These are phyloP conservation scores for Lactarius indigo DNA, from an alignment of 768 basidiomycete genomes.

Conservation along the genomic window DNA sequence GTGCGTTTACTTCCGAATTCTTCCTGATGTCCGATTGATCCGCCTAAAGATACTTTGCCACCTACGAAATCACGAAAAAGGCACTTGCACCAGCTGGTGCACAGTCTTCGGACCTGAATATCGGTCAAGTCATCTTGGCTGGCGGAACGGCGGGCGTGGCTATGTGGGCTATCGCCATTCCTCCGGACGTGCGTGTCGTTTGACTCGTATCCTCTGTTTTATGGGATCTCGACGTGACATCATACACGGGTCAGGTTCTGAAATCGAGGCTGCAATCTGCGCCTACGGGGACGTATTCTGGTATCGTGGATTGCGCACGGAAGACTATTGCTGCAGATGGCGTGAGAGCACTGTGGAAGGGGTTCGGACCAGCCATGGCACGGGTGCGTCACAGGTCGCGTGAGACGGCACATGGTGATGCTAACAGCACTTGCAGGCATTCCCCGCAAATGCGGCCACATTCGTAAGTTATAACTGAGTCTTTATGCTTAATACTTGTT, in stretches of 20 bases:
- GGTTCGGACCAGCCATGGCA: constrained; percentile 96
- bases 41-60: constrained; percentile 82
- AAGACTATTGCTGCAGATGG: constrained; percentile 93
- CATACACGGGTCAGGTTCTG: constrained; percentile 58
- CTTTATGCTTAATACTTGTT: background rate
- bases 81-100: constrained; percentile 75
- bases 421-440: constrained; percentile 54
- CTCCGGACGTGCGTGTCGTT: constrained; percentile 74
- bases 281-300: constrained; percentile 95
- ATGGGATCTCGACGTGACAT: background rate
- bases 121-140: constrained; percentile 83
- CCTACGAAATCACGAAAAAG: constrained; percentile 93
- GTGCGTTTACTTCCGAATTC: constrained; percentile 45
- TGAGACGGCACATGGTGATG: background rate
- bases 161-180: constrained; percentile 98
- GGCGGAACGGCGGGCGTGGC: constrained; percentile 95
- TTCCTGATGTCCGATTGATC: constrained; percentile 18
- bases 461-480: constrained; percentile 54
- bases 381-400: constrained; percentile 47
- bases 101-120: constrained; percentile 75
- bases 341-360: constrained; percentile 87
- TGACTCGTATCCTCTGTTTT: background rate
- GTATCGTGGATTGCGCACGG: constrained; percentile 85
- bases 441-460: constrained; percentile 95
- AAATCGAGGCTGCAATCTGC: constrained; percentile 97